Evolutionary conservation across 306 rosid genomes (phyloP).

Genomic region (Quercus glauca): DNA sequence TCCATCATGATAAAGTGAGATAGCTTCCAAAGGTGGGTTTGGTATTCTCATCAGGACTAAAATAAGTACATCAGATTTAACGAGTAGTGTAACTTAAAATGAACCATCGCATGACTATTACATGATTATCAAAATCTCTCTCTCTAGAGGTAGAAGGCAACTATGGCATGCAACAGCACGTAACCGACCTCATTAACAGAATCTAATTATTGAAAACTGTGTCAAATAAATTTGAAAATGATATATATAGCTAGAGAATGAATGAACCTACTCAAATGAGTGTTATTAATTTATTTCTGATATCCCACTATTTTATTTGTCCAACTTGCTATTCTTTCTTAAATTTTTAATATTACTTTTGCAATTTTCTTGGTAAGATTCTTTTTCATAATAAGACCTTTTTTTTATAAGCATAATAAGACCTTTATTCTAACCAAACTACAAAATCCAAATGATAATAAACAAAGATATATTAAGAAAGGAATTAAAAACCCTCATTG

Average conservation of each 20-base stretch:
- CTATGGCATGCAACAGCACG: not conserved
- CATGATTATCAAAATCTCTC: not conserved
- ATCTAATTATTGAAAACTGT: conserved; percentile 49
- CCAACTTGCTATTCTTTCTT: not conserved
- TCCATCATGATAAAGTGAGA: not conserved
- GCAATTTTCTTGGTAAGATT: conserved; percentile 24
- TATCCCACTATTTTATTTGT: not conserved
- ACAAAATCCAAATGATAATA: not conserved
- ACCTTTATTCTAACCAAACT: conserved; percentile 1
- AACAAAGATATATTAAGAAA: not conserved
- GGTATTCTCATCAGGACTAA: not conserved
- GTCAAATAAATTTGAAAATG: conserved; percentile 34
- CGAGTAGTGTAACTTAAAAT: conserved; percentile 7
- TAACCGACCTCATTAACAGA: conserved; percentile 32
- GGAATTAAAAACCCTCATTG: not conserved
- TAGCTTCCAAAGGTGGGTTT: no score
- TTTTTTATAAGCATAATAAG: conserved; percentile 15
- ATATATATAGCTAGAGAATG: conserved; percentile 16
- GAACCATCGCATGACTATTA: conserved; percentile 38
- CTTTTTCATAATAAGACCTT: conserved; percentile 25
- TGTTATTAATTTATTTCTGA: not conserved
- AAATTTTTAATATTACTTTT: not conserved
- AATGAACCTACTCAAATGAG: conserved; percentile 28
- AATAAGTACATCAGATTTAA: conserved; percentile 3
- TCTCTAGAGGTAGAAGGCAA: not conserved